Evolutionary conservation across 257 asterid genomes (phyloP).

Genomic region (Lantana camara): DNA sequence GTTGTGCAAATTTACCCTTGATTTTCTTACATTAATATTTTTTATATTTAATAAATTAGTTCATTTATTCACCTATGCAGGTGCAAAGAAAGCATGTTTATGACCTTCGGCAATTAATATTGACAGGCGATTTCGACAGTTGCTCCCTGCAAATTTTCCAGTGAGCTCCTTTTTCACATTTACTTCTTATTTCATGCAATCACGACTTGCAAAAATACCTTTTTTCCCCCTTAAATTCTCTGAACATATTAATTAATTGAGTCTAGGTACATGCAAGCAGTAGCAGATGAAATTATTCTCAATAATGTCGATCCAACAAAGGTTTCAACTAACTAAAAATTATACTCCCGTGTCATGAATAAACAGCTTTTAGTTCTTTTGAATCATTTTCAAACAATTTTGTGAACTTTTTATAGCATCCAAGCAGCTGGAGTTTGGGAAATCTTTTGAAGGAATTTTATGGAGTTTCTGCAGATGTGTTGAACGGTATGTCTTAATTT

Average conservation of each 20-base stretch:
- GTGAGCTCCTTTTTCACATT: conserved; percentile 58
- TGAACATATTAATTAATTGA: conserved; percentile 21
- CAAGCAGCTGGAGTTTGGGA: conserved; percentile 78
- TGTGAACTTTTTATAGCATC: conserved; percentile 61
- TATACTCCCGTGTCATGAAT: conserved; percentile 17
- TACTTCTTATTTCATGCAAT: conserved; percentile 15
- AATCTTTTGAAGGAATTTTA: conserved; percentile 74
- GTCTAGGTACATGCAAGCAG: conserved; percentile 96
- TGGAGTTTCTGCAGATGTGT: conserved; percentile 50
- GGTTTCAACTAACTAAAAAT: conserved; percentile 43
- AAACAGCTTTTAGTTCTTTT: conserved; percentile 10
- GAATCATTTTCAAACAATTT: conserved; percentile 12
- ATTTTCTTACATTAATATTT: not conserved
- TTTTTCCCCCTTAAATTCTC: not conserved
- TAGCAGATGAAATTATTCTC: conserved; percentile 77
- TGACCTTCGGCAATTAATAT: conserved; percentile 86
- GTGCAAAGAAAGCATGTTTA: conserved; percentile 97
- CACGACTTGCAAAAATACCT: no score
- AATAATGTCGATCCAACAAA: conserved; percentile 71
- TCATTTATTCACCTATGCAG: conserved; percentile 44
- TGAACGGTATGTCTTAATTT: conserved; percentile 50
- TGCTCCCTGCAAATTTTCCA: conserved; percentile 80
- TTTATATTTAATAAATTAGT: not conserved
- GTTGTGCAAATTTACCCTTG: no score
- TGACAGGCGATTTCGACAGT: conserved; percentile 85